phyloP scores from a whole-genome alignment of 2,329 filamentous ascomycete genomes.

The Cladosporium velox region DNA sequence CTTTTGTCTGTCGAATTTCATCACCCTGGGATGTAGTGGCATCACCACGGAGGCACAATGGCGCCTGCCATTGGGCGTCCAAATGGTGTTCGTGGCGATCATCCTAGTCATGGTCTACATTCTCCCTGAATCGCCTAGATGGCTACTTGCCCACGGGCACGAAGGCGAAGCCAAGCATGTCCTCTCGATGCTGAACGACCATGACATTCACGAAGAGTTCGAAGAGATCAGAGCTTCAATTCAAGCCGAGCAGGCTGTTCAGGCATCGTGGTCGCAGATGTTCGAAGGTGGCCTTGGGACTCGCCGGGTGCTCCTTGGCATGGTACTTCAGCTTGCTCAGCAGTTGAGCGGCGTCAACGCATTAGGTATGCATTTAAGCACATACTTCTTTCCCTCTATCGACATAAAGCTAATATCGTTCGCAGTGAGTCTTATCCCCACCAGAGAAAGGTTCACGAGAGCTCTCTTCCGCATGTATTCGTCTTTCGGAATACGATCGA shows the following conservation, averaged over 20 bases:
- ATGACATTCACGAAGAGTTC: constrained; percentile 27
- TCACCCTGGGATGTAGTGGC: constrained; percentile 29
- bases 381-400: background rate
- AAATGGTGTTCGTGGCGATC: constrained; percentile 29
- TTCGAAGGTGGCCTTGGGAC: constrained; percentile 28
- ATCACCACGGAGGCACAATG: constrained; percentile 28
- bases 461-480: too few relatives aligned
- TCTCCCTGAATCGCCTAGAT: constrained; percentile 26
- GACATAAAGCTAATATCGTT: background rate
- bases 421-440: background rate
- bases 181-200: constrained; percentile 25
- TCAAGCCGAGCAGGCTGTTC: constrained; percentile 29
- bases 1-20: constrained; percentile 27
- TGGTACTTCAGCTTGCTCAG: constrained; percentile 43
- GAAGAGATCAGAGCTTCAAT: constrained; percentile 26
- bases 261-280: constrained; percentile 30
- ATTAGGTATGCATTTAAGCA: constrained; percentile 5
- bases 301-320: constrained; percentile 28
- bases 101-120: constrained; percentile 25
- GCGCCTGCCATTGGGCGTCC: constrained; percentile 31
- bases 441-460: too few relatives aligned
- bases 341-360: constrained; percentile 58
- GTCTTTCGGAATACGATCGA: too few relatives aligned
- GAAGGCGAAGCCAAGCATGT: constrained; percentile 27
- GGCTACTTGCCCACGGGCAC: constrained; percentile 29